Conservation (phyloP, 805 yeast species). For the Alloascoidea africana region DNA sequence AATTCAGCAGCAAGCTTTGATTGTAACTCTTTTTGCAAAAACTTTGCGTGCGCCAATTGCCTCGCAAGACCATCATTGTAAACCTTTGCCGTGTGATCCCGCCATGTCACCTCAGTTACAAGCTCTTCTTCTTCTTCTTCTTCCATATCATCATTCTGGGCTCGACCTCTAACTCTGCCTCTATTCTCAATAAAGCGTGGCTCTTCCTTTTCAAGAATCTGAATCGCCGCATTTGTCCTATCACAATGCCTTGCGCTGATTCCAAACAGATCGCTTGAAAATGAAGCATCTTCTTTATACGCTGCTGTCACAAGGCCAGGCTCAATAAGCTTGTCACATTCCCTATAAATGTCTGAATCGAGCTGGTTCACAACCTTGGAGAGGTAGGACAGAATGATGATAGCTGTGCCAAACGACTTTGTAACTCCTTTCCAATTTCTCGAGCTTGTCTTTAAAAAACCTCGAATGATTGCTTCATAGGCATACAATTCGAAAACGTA, state of each 20-base stretch:
- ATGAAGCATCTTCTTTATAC: neutral
- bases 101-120: slow-evolving; percentile 28
- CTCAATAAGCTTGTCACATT: neutral
- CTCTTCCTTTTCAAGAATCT: neutral
- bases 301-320: neutral
- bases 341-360: neutral
- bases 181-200: neutral
- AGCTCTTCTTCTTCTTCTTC: slow-evolving; percentile 2
- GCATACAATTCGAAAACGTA: slow-evolving; percentile 14
- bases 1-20: neutral
- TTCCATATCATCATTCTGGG: slow-evolving; percentile 1
- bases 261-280: slow-evolving; percentile 1
- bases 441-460: slow-evolving; percentile 7
- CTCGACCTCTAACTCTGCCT: neutral
- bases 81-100: slow-evolving; percentile 47
- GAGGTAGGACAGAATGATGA: neutral
- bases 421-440: neutral
- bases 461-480: slow-evolving; percentile 20
- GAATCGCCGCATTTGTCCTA: neutral
- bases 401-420: neutral
- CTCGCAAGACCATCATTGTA: slow-evolving; percentile 61
- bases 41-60: slow-evolving; percentile 28
- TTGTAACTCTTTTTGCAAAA: slow-evolving; percentile 15
- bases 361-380: neutral
- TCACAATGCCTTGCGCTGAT: neutral